Conservation (phyloP, 1,284 basidiomycete genomes). For the Ustilago crameri region DNA sequence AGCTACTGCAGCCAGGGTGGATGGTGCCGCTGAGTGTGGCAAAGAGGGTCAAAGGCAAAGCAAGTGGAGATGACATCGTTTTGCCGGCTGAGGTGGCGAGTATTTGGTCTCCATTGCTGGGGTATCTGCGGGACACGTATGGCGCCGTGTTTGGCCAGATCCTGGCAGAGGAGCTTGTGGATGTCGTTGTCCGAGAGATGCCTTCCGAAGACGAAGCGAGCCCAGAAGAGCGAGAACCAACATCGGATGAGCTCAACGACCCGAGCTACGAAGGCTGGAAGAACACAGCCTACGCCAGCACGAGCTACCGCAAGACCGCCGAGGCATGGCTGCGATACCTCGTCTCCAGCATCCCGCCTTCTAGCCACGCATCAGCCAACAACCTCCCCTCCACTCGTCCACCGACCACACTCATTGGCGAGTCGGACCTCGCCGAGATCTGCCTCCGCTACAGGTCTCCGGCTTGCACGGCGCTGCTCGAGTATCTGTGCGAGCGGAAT, state of each 20-base stretch:
- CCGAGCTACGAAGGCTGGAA: slow-evolving; percentile 26
- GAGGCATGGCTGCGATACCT: slow-evolving; percentile 41
- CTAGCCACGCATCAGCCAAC: not conserved
- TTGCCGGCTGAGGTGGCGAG: slow-evolving; percentile 24
- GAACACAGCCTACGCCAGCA: not conserved
- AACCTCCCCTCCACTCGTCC: not conserved
- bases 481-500: slow-evolving; percentile 23
- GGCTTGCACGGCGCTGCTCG: slow-evolving; percentile 7
- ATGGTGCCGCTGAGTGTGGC: slow-evolving; percentile 35
- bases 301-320: slow-evolving; percentile 30
- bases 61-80: slow-evolving; percentile 3
- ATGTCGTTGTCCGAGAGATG: slow-evolving; percentile 4
- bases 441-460: slow-evolving; percentile 16
- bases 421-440: slow-evolving; percentile 20
- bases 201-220: not conserved
- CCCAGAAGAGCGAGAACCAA: not conserved
- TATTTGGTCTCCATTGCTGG: slow-evolving; percentile 32
- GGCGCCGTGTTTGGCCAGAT: slow-evolving; percentile 30
- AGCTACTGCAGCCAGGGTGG: slow-evolving; percentile 34
- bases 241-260: slow-evolving; percentile 5
- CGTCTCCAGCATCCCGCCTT: slow-evolving; percentile 12
- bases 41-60: slow-evolving; percentile 22
- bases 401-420: slow-evolving; percentile 12
- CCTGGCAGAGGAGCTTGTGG: slow-evolving; percentile 31
- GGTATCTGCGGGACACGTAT: slow-evolving; percentile 29